Evolutionary conservation across 768 basidiomycete genomes (phyloP), one percentile per base, ranked within the genome.

Genomic region (Tylopilus vinaceipallidus): DNA sequence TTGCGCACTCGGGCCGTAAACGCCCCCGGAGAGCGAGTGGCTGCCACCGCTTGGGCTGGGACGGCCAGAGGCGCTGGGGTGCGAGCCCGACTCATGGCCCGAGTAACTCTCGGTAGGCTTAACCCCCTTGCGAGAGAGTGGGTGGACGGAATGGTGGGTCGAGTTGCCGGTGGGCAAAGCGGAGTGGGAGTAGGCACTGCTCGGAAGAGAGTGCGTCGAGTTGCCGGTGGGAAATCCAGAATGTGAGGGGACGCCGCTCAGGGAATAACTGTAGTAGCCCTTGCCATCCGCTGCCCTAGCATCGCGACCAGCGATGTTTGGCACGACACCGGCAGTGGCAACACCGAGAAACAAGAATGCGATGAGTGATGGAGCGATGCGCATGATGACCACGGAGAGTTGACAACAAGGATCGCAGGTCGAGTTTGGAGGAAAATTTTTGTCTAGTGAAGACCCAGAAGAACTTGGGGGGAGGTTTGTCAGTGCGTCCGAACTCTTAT

Each of bases 371-470:
- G 38, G 30, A 19, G 42, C 5, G 5, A 52, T 13, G 20, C 45
- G 58, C 58, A 59, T 59, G 50, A 32, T 43, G 52, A 29, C 33
- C 20, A 3, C 4, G 9, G n/a, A 27, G 44, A 4, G 11, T 24
- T 8, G 29, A 3, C 17, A 16, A 29, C n/a, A 17, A 2, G 26
- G 33, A 19, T 45, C 6, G 12, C 22, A 22, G 17, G 58, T 8
- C 1, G 19, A 22, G 30, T 6, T 38, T 1, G 13, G 13, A 20
- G 17, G 14, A 32, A 11, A 27, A 12, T 14, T 27, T 30, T 49
- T n/a, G 33, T 49, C 12, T 9, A 17, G 0, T 26, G 30, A 42
- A 36, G 14, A 13, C 16, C 5, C 16, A 14, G 22, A 11, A 12
- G 30, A 29, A 13, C n/a, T 50, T 44, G 40, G 2, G 35, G 6